phyloP scores from a whole-genome alignment of 306 rosid species.

The Boehmeria nivea region DNA sequence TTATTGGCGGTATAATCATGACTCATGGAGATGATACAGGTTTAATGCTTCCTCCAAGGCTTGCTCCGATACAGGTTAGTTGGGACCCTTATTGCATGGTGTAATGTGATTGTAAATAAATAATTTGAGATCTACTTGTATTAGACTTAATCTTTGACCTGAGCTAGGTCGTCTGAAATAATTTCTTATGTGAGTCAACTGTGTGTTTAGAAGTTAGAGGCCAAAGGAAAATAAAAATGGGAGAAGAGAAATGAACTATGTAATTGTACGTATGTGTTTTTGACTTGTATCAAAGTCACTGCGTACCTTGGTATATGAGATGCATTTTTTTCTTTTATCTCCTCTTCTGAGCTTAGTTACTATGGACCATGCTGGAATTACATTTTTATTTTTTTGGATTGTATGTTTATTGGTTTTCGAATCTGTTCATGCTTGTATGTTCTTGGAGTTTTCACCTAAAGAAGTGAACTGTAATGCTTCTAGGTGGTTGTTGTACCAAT shows the following conservation, averaged over 20 bases:
- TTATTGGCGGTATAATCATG: slow-evolving; percentile 97
- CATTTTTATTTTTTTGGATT: too few species aligned
- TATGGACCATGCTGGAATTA: too few species aligned
- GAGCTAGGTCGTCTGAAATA: background rate
- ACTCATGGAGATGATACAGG: slow-evolving; percentile 96
- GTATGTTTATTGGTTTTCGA: too few species aligned
- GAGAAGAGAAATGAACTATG: background rate
- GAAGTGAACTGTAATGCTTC: slow-evolving; percentile 18
- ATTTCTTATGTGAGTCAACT: background rate
- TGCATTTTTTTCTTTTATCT: background rate
- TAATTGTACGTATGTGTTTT: too few species aligned
- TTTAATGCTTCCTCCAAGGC: slow-evolving; percentile 87
- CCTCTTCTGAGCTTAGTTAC: too few species aligned
- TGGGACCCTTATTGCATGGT: slow-evolving; percentile 9
- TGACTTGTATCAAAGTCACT: background rate
- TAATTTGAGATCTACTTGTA: background rate
- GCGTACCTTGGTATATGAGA: background rate
- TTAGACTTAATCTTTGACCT: background rate
- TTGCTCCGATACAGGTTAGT: slow-evolving; percentile 81
- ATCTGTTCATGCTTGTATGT: background rate
- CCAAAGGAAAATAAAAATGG: background rate
- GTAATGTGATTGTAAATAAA: background rate
- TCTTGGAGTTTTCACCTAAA: background rate
- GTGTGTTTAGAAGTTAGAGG: background rate
- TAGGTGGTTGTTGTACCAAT: slow-evolving; percentile 93